phyloP scores from a whole-genome alignment of 2,329 filamentous ascomycete species.

The Colletotrichum sp. region DNA sequence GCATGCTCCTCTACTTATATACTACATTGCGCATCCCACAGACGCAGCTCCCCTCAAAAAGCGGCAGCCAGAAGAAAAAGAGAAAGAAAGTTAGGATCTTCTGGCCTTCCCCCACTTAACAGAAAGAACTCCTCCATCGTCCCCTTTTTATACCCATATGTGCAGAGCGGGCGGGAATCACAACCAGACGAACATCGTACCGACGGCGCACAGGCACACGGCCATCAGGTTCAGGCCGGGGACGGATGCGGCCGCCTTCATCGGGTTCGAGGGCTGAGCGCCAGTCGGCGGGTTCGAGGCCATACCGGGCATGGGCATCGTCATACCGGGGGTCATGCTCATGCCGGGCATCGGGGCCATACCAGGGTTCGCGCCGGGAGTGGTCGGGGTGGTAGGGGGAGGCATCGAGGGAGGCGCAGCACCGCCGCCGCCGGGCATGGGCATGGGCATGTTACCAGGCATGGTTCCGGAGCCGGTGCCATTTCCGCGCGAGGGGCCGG shows the following conservation, averaged over 20 bases:
- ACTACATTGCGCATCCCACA: background rate
- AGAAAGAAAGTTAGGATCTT: background rate
- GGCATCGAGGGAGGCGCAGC: background rate
- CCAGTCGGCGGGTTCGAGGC: background rate
- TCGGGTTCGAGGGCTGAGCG: slow-evolving; percentile 8
- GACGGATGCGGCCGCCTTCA: background rate
- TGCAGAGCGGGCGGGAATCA: background rate
- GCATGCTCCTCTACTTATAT: slow-evolving; percentile 18
- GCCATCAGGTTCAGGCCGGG: background rate
- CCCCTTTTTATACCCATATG: background rate
- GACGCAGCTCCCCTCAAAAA: background rate
- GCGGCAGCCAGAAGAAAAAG: background rate
- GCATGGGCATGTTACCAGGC: background rate
- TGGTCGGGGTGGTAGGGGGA: background rate
- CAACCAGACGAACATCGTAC: slow-evolving; percentile 2
- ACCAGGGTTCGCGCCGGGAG: background rate
- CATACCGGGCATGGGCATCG: slow-evolving; percentile 9
- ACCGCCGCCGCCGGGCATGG: background rate
- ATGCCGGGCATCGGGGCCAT: slow-evolving; percentile 11
- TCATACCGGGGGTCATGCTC: slow-evolving; percentile 11
- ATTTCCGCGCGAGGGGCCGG: background rate
- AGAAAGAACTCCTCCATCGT: background rate
- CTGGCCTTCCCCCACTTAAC: background rate
- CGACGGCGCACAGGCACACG: background rate
- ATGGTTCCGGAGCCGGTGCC: background rate